Evolutionary conservation across 306 rosid species (phyloP), one percentile per base, ranked within the genome.

Genomic region (Sicyos edulis): DNA sequence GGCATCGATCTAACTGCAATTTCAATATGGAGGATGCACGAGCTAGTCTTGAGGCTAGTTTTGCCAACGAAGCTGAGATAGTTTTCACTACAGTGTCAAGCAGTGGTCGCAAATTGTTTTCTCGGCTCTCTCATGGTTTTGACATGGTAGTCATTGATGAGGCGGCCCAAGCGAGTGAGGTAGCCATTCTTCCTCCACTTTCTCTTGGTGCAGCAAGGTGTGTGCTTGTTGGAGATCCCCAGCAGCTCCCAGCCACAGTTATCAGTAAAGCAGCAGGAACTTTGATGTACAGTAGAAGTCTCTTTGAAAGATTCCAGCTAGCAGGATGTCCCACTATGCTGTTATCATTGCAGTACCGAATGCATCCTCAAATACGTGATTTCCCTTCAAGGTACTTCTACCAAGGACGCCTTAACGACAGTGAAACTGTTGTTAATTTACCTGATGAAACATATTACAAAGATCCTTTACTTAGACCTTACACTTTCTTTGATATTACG

Each of bases 231-330:
- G 99, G 99, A 82, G 99, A 93, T 83, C 99, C 99, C 60, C 99
- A 93, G 83, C 97, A 93, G 85, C 99, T 91, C 79, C 99, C 99
- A 34, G 97, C 99, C 11, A 93, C 97, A 21, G 99, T 93, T 79
- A 93, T 93, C 72, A 93, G 99, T 85, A 93, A 93, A 91, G 99
- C 99, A 21, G 97, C 99, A 29, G 99, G 99, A 73, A 93, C 97
- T 53, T 81, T 93, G 88, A 81, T 93, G 81, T 93, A 93, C 71
- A 93, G 97, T 80, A 85, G 99, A 77, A 93, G 99, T 78, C 96
- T 93, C 68, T 93, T 93, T 62, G 97, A 93, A 77, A 88, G 99
- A 81, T 93, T 93, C 85, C 99, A 90, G 84, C 97, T 81, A 70
- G 92, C 96, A 55, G 92, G 96, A 57, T 93, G 99, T 78, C 99